Base-by-base conservation (phyloP, 805 yeast species). In the Zygoascus tannicola region DNA sequence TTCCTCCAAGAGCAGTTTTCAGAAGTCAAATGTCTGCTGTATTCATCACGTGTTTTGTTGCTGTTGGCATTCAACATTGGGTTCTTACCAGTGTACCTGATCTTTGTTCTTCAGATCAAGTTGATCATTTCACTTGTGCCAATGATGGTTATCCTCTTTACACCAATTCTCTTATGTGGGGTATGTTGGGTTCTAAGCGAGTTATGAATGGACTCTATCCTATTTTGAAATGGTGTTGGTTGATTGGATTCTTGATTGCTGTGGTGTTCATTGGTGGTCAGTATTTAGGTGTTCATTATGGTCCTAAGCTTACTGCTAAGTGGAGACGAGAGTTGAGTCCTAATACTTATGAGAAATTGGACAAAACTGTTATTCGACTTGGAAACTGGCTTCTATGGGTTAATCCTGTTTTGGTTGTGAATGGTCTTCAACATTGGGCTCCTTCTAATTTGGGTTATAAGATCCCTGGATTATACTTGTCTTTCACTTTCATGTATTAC, bases 151-250 rank as follows among this genome's bases (percentile, higher is more conserved):
- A 79, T 0, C 74, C 60, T 50, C 76, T 72, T 51, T 71, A 68
- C 47, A 66, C 80, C 14, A 40, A 34, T 26, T 73, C 79, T 4
- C 51, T 59, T 7, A 44, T 54, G 30, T 59, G 64, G 64, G 75
- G 75, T 48, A 67, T 68, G 5, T 60, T 70, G 47, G 74, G 75
- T 1, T 76, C 77, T 1, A 62, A 65, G 28, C 64, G 68, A n/a
- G 49, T 46, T 21, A 45, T 50, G 40, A 73, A 72, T 0, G 48
- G 46, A 8, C 50, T 69, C 19, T 71, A 71, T 47, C 75, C 75
- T 0, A 58, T 66, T 3, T 56, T 71, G 37, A 68, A 69, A 48
- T 71, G 70, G 69, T 69, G 74, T 45, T 71, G 71, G 52, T 55
- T 71, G 5, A 50, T 70, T 15, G 76, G 76, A 1, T 51, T 49